Percentiles rank a stretch among this genome's conserved stretches.
Conservation (phyloP, 805 yeast species). For the Jamesozyma hellenica region DNA sequence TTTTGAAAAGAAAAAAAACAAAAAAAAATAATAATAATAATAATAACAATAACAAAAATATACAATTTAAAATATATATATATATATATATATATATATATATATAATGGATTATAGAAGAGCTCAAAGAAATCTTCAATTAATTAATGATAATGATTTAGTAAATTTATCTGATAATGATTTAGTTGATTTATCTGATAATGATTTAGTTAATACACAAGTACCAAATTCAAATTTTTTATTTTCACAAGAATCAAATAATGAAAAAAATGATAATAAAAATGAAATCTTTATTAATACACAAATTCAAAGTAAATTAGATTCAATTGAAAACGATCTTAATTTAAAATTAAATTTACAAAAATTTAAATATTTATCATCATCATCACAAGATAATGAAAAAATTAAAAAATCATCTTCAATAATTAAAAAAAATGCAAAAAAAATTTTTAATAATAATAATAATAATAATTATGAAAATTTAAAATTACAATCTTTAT, state of each 20-base stretch:
- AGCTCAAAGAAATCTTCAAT: constrained; percentile 20
- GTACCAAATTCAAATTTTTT: constrained; percentile 6
- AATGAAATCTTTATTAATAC: constrained; percentile 19
- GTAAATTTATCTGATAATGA: background rate
- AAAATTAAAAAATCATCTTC: background rate
- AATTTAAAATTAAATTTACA: constrained; percentile 11
- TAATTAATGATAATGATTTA: constrained; percentile 8
- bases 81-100: background rate
- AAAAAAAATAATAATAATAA: no score
- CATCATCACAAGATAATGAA: background rate
- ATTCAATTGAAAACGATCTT: constrained; percentile 18
- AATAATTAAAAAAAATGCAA: background rate
- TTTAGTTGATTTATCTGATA: background rate
- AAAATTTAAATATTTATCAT: constrained; percentile 15
- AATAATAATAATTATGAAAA: constrained; percentile 8
- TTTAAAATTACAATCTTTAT: constrained; percentile 12
- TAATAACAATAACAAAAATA: background rate
- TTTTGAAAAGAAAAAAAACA: background rate
- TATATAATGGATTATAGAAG: constrained; percentile 18
- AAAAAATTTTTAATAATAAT: constrained; percentile 8
- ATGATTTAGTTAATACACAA: constrained; percentile 6
- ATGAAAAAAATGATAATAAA: background rate
- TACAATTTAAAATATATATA: background rate
- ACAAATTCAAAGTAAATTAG: constrained; percentile 26
- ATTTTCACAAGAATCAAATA: constrained; percentile 3